A percentile compares a stretch with the other conserved stretches of the same genome.
Conservation (phyloP, 257 asterid species). For the Mentha longifolia region DNA sequence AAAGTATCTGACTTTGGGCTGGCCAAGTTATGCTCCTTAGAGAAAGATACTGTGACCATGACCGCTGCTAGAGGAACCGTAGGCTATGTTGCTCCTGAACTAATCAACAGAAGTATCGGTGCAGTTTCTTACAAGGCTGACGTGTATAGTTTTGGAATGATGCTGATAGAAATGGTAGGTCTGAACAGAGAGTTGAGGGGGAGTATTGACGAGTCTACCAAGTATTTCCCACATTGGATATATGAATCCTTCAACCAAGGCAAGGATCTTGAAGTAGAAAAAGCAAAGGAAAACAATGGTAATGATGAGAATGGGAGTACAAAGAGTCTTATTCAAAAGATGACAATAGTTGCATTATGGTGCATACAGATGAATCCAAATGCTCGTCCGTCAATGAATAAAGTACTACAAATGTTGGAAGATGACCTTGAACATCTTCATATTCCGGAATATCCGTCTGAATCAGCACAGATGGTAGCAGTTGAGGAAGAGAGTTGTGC, state of each 20-base stretch:
- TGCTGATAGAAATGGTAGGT: conserved; percentile 21
- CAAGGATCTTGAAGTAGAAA: conserved; percentile 24
- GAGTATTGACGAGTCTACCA: not conserved
- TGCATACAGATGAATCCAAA: conserved; percentile 33
- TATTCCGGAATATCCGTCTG: no score
- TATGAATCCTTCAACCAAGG: conserved; percentile 28
- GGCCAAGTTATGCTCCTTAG: conserved; percentile 22
- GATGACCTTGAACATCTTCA: no score
- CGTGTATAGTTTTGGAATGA: no score
- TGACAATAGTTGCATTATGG: conserved; percentile 35
- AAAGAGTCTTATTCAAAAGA: conserved; percentile 25
- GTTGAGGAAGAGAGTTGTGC: no score
- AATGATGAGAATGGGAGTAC: not conserved
- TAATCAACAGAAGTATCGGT: not conserved
- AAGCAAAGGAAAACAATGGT: not conserved
- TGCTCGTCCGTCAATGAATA: conserved; percentile 48
- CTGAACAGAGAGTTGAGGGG: conserved; percentile 16
- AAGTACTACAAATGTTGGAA: conserved; percentile 10
- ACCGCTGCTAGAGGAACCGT: conserved; percentile 41
- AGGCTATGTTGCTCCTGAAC: conserved; percentile 41
- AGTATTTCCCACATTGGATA: conserved; percentile 28
- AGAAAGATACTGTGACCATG: conserved; percentile 13
- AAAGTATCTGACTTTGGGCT: conserved; percentile 36
- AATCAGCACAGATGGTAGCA: no score
- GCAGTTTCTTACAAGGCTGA: no score